Percentiles rank a stretch among this genome's conserved stretches.
Conservation (phyloP, 1,284 basidiomycete species). For the Neolentinus lepideus region DNA sequence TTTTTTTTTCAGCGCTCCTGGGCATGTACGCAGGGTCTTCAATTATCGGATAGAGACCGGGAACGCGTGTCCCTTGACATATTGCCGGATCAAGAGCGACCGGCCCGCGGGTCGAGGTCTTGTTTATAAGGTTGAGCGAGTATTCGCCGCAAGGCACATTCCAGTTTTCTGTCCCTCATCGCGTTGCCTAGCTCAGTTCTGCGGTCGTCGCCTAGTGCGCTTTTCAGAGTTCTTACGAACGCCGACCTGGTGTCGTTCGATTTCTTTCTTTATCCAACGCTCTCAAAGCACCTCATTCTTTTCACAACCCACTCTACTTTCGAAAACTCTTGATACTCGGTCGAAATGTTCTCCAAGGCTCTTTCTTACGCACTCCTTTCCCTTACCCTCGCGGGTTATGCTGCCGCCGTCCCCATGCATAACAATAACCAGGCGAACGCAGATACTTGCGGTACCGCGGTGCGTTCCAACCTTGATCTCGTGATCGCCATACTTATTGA, state of each 20-base stretch:
- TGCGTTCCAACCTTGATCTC: neutral
- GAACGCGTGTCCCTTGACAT: neutral
- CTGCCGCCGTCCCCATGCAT: neutral
- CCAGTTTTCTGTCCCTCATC: neutral
- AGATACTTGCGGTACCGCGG: neutral
- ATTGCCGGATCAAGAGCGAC: neutral
- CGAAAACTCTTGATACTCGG: neutral
- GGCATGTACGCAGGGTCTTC: neutral
- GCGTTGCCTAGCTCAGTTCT: neutral
- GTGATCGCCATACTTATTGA: neutral
- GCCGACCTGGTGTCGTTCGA: slow-evolving; percentile 2
- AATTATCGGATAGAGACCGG: neutral
- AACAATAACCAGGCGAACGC: neutral
- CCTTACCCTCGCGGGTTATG: neutral
- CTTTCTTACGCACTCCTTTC: neutral
- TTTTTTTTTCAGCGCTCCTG: too few species aligned
- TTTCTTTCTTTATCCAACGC: neutral
- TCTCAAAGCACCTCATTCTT: neutral
- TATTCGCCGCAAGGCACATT: neutral
- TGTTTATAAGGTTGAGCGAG: neutral
- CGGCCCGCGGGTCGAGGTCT: neutral
- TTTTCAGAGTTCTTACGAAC: neutral
- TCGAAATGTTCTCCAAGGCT: slow-evolving; percentile 1
- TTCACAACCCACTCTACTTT: neutral
- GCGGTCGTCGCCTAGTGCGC: slow-evolving; percentile 1